Base-by-base conservation (phyloP, 2,329 filamentous ascomycete species). In the Triangularia setosa region DNA sequence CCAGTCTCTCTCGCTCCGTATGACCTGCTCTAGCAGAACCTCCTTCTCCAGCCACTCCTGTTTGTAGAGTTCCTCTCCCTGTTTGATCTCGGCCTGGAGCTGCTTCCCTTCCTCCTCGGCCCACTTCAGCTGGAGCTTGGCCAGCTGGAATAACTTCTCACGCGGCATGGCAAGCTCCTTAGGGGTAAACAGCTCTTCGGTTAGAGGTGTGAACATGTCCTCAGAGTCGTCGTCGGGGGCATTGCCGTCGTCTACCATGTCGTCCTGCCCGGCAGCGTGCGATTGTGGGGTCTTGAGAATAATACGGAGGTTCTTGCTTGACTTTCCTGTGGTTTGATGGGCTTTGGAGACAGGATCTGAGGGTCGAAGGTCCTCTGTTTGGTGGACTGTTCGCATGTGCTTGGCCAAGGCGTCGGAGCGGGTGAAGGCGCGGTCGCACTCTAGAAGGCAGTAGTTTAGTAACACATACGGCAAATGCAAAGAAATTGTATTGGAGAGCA, bases 381-480 rank as follows among this genome's bases (percentile, higher is more conserved):
- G 95, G 80, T 99, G 95, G 40, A 99, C 93, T 16, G 95, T 98
- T 71, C 95, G 90, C 92, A 98, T 98, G 76, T 99, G 95, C 77
- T 99, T 99, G 1, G 94, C 93, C 0, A 99, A 84, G 12, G 95
- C 95, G 73, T 99, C 95, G 24, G 94, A 97, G 69, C 95, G 86
- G 2, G 95, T 99, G 72, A 99, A 99, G 30, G 93, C 93, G 66
- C 94, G 90, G 75, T 99, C 95, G 79, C 95, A 99, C 84, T 99
- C 95, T 96, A 33, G 56, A 18, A 24, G 25, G 1, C 18, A 11
- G 28, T 33, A 7, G 72, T 72, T n/a, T 65, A 75, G 70, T 58
- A 21, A 18, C 6, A 59, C 67, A 24, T 66, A 54, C 30, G 18
- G 16, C 23, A 25, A n/a, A 40, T 44, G 27, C 16, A 33, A 24